Percentiles rank a stretch among this genome's conserved stretches.
Conservation (phyloP, 495 filamentous ascomycete genomes). For the Aspergillus panamensis region DNA sequence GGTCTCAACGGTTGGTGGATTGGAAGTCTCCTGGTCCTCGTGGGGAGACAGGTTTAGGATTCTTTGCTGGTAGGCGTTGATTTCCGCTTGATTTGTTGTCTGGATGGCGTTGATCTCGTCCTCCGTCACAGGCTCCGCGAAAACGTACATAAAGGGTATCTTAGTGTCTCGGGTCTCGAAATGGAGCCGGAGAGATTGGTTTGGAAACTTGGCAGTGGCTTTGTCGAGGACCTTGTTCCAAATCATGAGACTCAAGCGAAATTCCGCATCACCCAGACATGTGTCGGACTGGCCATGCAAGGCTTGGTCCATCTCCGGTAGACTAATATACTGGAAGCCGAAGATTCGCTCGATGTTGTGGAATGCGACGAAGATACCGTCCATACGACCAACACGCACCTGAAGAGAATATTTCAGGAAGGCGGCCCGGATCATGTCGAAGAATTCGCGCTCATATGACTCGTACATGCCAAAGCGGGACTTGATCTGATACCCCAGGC, state of each 20-base stretch:
- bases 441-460: conserved; percentile 93
- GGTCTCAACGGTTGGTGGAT: background rate
- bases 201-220: conserved; percentile 67
- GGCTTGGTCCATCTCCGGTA: conserved; percentile 80
- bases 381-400: conserved; percentile 95
- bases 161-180: conserved; percentile 70
- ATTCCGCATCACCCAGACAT: conserved; percentile 78
- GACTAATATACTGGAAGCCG: conserved; percentile 89
- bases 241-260: conserved; percentile 70
- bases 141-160: conserved; percentile 78
- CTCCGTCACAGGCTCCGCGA: conserved; percentile 77
- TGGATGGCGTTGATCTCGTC: conserved; percentile 73
- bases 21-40: conserved; percentile 18
- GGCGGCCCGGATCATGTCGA: conserved; percentile 90
- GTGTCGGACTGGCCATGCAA: conserved; percentile 70
- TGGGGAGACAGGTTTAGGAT: conserved; percentile 41
- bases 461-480: conserved; percentile 69
- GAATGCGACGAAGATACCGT: conserved; percentile 97
- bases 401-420: conserved; percentile 98
- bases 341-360: conserved; percentile 96
- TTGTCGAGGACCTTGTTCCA: conserved; percentile 74
- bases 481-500: conserved; percentile 84
- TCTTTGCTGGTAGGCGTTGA: conserved; percentile 64
- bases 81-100: conserved; percentile 51
- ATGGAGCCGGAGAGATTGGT: conserved; percentile 71